A percentile compares a stretch with the other conserved stretches of the same genome.
phyloP scores from a whole-genome alignment of 1,284 basidiomycete genomes.

The Pisolithus thermaeus region DNA sequence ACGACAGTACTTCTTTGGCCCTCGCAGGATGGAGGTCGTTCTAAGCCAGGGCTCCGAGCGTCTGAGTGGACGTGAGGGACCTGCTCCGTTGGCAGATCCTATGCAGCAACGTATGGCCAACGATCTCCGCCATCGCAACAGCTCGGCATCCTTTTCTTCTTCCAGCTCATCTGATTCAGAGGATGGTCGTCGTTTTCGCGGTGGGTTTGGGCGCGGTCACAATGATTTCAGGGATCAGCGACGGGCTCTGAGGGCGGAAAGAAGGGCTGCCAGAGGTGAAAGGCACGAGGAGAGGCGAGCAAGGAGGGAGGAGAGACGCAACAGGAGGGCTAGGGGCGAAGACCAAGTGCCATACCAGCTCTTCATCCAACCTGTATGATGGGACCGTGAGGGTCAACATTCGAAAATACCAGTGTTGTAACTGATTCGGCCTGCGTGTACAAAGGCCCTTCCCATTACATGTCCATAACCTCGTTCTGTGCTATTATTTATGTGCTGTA shows the following conservation, averaged over 20 bases:
- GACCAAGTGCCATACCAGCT: slow-evolving; percentile 18
- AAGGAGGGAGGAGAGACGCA: slow-evolving; percentile 10
- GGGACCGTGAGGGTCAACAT: too few relatives aligned
- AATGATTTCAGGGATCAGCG: slow-evolving; percentile 5
- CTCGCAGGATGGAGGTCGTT: slow-evolving; percentile 25
- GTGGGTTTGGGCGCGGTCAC: not conserved
- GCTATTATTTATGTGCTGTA: too few relatives aligned
- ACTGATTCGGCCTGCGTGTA: too few relatives aligned
- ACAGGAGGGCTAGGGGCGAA: slow-evolving; percentile 14
- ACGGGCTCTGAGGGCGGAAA: slow-evolving; percentile 7
- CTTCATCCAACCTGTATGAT: slow-evolving; percentile 12
- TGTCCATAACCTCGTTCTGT: too few relatives aligned
- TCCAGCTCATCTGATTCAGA: slow-evolving; percentile 11
- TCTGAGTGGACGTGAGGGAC: slow-evolving; percentile 20
- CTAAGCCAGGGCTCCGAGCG: slow-evolving; percentile 24
- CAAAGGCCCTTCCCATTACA: too few relatives aligned
- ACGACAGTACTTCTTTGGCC: slow-evolving; percentile 28
- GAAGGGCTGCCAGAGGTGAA: slow-evolving; percentile 8
- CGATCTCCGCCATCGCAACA: slow-evolving; percentile 5
- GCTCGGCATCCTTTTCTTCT: slow-evolving; percentile 6
- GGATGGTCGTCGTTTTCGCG: not conserved
- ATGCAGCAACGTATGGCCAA: slow-evolving; percentile 18
- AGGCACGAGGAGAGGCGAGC: slow-evolving; percentile 9
- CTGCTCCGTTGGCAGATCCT: slow-evolving; percentile 17
- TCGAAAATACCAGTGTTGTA: too few relatives aligned